These are phyloP conservation scores for Naematelia encephala DNA, from an alignment of 768 basidiomycete species.

Conservation along the genomic window DNA sequence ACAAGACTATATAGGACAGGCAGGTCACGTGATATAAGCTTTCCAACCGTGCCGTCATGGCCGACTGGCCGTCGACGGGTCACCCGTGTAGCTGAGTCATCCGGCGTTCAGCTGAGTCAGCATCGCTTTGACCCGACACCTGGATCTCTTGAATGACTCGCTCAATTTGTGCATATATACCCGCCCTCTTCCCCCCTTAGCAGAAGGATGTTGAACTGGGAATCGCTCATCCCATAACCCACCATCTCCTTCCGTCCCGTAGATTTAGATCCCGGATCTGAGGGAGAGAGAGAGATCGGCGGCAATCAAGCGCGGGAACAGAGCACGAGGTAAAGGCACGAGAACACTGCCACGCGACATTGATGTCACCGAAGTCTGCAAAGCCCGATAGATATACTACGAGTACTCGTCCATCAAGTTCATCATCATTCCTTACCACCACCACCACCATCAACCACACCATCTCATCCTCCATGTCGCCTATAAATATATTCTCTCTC, in stretches of 20 bases:
- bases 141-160: not conserved
- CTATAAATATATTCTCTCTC: slow-evolving; percentile 13
- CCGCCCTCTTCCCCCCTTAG: no score
- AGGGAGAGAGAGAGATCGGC: no score
- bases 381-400: not conserved
- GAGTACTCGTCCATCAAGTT: not conserved
- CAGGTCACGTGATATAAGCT: no score
- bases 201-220: not conserved
- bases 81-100: not conserved
- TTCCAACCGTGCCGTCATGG: no score
- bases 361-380: no score
- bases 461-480: slow-evolving; percentile 6
- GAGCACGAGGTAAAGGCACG: no score
- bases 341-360: no score
- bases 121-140: not conserved
- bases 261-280: no score
- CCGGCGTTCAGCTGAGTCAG: not conserved
- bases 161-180: not conserved
- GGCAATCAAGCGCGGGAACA: no score
- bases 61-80: not conserved
- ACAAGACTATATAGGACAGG: no score
- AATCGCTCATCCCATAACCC: no score
- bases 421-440: not conserved
- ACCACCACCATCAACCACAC: not conserved
- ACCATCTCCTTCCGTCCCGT: no score